These are phyloP conservation scores for Ogataea nitratoaversa DNA, from an alignment of 805 yeast species.

Conservation along the genomic window DNA sequence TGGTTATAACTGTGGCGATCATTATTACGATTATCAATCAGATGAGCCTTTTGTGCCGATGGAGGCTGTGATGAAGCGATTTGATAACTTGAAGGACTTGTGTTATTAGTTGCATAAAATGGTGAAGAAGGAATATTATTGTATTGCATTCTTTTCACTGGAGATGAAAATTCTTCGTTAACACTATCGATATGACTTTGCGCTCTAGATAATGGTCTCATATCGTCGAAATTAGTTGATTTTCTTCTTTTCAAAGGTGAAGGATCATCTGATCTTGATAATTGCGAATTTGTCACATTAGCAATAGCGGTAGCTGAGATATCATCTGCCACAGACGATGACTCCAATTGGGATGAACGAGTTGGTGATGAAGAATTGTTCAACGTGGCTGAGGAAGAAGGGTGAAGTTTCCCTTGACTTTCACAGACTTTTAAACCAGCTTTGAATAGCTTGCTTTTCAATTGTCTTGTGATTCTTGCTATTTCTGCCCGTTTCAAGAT, in stretches of 20 bases:
- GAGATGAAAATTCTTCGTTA: slow-evolving; percentile 22
- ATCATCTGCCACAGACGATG: slow-evolving; percentile 9
- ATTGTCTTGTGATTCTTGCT: slow-evolving; percentile 41
- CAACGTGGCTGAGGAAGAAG: no score
- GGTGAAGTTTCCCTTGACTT: slow-evolving; percentile 20
- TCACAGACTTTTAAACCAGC: slow-evolving; percentile 37
- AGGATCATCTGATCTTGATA: background rate
- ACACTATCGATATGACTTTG: slow-evolving; percentile 3
- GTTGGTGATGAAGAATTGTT: slow-evolving; percentile 17
- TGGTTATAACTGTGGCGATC: slow-evolving; percentile 4
- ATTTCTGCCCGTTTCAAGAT: slow-evolving; percentile 43
- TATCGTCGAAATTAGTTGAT: slow-evolving; percentile 12
- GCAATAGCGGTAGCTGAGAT: slow-evolving; percentile 18
- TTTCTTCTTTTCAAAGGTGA: slow-evolving; percentile 28
- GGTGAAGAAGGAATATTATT: slow-evolving; percentile 29
- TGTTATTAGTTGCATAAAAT: slow-evolving; percentile 18
- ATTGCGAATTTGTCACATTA: slow-evolving; percentile 11
- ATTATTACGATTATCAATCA: background rate
- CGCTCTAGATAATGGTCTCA: slow-evolving; percentile 7
- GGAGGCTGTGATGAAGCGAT: slow-evolving; percentile 12
- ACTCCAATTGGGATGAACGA: no score
- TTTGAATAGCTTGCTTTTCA: slow-evolving; percentile 37
- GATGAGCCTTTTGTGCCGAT: slow-evolving; percentile 10
- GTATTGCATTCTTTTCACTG: slow-evolving; percentile 23
- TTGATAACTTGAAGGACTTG: slow-evolving; percentile 14